Evolutionary conservation across 2,329 filamentous ascomycete genomes (phyloP), one percentile per base, ranked within the genome.

Genomic region (Apiospora aurea): DNA sequence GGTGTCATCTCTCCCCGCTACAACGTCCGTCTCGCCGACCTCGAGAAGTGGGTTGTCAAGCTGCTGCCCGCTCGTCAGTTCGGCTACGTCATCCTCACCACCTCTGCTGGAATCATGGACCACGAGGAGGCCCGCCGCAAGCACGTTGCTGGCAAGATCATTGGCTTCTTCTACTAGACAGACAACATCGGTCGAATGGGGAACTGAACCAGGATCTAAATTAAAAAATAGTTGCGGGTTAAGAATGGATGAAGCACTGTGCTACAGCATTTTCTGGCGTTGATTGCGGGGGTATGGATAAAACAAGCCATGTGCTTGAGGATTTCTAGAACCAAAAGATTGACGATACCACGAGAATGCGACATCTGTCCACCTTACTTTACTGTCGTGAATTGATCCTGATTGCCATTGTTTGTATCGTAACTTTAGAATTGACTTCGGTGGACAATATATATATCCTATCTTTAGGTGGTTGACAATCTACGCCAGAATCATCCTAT

Each of bases 41-140:
- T 99, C 84, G 96, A 99, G 94, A 98, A 98, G 91, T 99, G 96
- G 96, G 95, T 98, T 81, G 94, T 97, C 88, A 97, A 97, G 92
- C 93, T 99, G 83, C 92, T 99, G 77, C 96, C 96, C 79, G 95
- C 96, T 79, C 96, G 96, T 98, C 96, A 99, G 89, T 99, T 99
- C 91, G 96, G 96, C 83, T 98, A 95, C 89, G 94, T 99, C 83
- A 95, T 99, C 87, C 93, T 99, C 82, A 99, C 96, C 86, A 99
- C 96, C 87, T 98, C 95, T 74, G 95, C 96, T 77, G 96, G 96
- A 86, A 99, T 99, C 87, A 98, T 99, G 96, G 96, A 99, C 90
- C 96, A 99, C 90, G 96, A 99, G 91, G 96, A 99, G 92, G 96
- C 96, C 80, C 91, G 96, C 84, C 91, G 96, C 86, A 98, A 98